phyloP scores from a whole-genome alignment of 345 rosid genomes.

The Rhodamnia rubescens region DNA sequence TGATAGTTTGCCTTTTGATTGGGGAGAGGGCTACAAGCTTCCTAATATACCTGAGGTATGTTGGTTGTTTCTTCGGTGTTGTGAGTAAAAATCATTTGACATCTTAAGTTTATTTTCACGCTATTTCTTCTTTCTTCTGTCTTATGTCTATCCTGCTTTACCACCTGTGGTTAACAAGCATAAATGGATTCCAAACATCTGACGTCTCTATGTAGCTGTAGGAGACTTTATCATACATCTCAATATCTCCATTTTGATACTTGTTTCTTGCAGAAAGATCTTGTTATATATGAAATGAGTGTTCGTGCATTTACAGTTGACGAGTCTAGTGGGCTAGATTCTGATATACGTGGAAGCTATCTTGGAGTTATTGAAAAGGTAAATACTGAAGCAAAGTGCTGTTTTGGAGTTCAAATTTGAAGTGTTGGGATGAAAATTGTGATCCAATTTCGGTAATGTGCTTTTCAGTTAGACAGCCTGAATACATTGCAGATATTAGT shows the following conservation, averaged over 20 bases:
- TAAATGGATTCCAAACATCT: neutral
- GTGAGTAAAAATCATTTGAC: neutral
- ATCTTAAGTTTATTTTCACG: neutral
- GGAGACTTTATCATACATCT: neutral
- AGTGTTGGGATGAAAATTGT: neutral
- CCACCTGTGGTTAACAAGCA: neutral
- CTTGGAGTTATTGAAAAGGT: slow-evolving; percentile 89
- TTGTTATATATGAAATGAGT: slow-evolving; percentile 90
- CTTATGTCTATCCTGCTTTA: neutral
- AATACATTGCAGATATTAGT: neutral
- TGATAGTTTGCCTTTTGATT: slow-evolving; percentile 60
- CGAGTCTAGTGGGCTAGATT: slow-evolving; percentile 72
- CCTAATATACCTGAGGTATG: slow-evolving; percentile 79
- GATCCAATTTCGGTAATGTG: neutral
- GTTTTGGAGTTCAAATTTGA: neutral
- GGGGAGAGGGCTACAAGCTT: slow-evolving; percentile 66
- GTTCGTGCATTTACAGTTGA: slow-evolving; percentile 93
- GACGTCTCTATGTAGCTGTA: neutral
- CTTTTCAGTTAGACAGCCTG: neutral
- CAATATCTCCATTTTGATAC: neutral
- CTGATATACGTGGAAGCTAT: slow-evolving; percentile 58
- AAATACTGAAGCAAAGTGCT: neutral
- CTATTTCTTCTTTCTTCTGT: neutral
- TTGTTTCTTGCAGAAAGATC: slow-evolving; percentile 65
- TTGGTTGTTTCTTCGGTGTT: neutral